Conservation (phyloP, 257 asterid species). For the Lantana camara region DNA sequence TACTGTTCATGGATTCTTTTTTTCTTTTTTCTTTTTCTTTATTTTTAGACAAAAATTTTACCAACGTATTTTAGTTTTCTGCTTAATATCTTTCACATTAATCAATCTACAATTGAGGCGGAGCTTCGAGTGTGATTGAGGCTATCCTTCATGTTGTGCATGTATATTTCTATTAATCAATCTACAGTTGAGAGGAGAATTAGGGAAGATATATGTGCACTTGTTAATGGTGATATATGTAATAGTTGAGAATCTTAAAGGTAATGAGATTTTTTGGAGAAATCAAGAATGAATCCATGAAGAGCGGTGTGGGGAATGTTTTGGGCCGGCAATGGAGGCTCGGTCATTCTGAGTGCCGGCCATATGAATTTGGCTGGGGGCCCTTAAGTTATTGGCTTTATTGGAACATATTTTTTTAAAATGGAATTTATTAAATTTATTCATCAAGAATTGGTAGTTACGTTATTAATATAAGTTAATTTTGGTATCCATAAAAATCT, state of each 20-base stretch:
- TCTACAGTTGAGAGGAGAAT: neutral
- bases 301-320: conserved; percentile 27
- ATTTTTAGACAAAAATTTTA: too few species aligned
- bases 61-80: too few species aligned
- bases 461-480: too few species aligned
- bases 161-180: conserved; percentile 32
- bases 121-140: conserved; percentile 18
- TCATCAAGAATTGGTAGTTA: neutral
- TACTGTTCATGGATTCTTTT: too few species aligned
- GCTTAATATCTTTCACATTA: too few species aligned
- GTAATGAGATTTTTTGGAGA: neutral
- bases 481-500: too few species aligned
- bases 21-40: too few species aligned
- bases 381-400: conserved; percentile 25
- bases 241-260: neutral
- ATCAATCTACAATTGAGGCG: too few species aligned
- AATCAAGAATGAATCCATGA: conserved; percentile 9
- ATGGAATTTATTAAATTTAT: too few species aligned
- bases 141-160: conserved; percentile 5
- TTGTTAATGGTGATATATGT: conserved; percentile 12
- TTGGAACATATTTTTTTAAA: neutral
- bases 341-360: conserved; percentile 74
- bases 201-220: too few species aligned
- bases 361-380: conserved; percentile 32
- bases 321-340: conserved; percentile 60